phyloP scores from a whole-genome alignment of 495 filamentous ascomycete species.

The Hypoxylon fragiforme region DNA sequence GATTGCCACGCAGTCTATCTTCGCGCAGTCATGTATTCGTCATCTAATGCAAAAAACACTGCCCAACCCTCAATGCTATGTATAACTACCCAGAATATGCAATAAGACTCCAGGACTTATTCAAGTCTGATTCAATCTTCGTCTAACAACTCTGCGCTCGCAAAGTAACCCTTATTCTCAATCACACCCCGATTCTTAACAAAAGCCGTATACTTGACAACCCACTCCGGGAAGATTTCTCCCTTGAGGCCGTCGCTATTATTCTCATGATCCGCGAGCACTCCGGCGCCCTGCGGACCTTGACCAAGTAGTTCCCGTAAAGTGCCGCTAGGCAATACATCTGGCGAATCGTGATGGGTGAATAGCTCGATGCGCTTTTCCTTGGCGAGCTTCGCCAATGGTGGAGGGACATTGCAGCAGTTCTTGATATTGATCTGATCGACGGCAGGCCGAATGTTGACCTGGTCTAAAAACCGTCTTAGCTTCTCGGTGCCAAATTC shows the following conservation, averaged over 20 bases:
- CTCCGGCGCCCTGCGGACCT: slow-evolving; percentile 63
- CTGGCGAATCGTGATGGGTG: slow-evolving; percentile 92
- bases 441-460: slow-evolving; percentile 75
- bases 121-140: slow-evolving; percentile 12
- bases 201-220: slow-evolving; percentile 98
- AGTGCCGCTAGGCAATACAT: slow-evolving; percentile 84
- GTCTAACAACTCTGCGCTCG: slow-evolving; percentile 67
- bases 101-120: slow-evolving; percentile 1
- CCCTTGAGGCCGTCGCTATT: slow-evolving; percentile 63
- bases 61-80: slow-evolving; percentile 19
- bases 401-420: slow-evolving; percentile 93
- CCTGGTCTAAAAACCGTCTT: slow-evolving; percentile 56
- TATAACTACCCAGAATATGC: slow-evolving; percentile 3
- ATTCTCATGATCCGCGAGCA: slow-evolving; percentile 58
- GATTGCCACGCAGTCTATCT: slow-evolving; percentile 13
- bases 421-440: slow-evolving; percentile 98
- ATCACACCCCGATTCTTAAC: slow-evolving; percentile 94
- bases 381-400: slow-evolving; percentile 82
- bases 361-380: slow-evolving; percentile 82
- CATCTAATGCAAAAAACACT: slow-evolving; percentile 26
- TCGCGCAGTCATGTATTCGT: slow-evolving; percentile 14
- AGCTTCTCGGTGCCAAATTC: slow-evolving; percentile 89
- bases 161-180: slow-evolving; percentile 98
- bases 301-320: slow-evolving; percentile 78
- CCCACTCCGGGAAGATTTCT: slow-evolving; percentile 86